Evolutionary conservation across 139 green algal genomes (phyloP), one percentile per base, ranked within the genome.

Genomic region (Monoraphidium neglectum): DNA sequence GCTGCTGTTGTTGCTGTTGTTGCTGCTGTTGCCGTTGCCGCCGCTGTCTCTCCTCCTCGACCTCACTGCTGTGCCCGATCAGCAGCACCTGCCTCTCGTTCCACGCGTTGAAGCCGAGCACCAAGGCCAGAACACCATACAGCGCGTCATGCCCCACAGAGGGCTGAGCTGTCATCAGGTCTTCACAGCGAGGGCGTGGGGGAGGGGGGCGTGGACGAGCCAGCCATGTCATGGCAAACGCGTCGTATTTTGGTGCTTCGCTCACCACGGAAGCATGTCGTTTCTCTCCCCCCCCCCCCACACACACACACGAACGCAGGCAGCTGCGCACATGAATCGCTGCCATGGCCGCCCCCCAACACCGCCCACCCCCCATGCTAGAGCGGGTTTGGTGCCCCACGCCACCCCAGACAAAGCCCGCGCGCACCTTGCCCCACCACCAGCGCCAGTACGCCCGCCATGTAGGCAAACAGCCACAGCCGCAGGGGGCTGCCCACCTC

Each of bases 381-480:
- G n/a, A n/a, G n/a, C n/a, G n/a, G n/a, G n/a, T n/a, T n/a, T n/a
- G n/a, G n/a, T n/a, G n/a, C n/a, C n/a, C n/a, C n/a, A n/a, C n/a
- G n/a, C n/a, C n/a, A n/a, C n/a, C n/a, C n/a, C n/a, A n/a, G n/a
- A n/a, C n/a, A n/a, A n/a, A n/a, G n/a, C n/a, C 1, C 1, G 40
- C 33, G 0, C 78, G 28, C 66, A 85, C 80, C 80, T 68, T 82
- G 78, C 33, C 72, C 49, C 2, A 78, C 54, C 43, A 85, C 15
- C 28, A 85, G 56, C 35, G 64, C 74, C 30, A 85, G 63, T 59
- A 85, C 74, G 18, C 70, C 74, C 8, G 80, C 74, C 35, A 82
- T 72, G 74, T 79, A 79, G n/a, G 69, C 67, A 69, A 85, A 85
- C 43, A 85, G 70, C 74, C 81, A 85, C 33, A 85, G 74, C 36